Base-by-base conservation (phyloP, 2,329 filamentous ascomycete species). In the Cytospora paraplurivora region DNA sequence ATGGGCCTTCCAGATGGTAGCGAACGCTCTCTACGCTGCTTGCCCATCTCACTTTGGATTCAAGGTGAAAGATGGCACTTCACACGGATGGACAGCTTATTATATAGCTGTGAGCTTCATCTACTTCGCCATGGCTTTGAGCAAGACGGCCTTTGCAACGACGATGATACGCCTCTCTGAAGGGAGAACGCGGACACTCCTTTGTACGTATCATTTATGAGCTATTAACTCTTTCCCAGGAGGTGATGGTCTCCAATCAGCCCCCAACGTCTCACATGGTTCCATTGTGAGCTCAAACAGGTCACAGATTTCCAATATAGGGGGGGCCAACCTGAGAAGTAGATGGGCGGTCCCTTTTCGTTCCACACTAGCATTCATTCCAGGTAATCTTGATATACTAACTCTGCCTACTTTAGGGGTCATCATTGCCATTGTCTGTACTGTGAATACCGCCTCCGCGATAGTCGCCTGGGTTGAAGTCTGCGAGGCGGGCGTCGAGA, bases 81-180 rank as follows among this genome's bases (percentile, higher is more conserved):
- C 61, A 4, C 47, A 17, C 17, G 61, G 61, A 10, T 49, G 38
- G 37, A 34, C 32, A 13, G 33, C 59, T n/a, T 35, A 58, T 17
- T 63, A 53, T 11, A 41, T 55, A 2, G 37, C 49, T 7, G 47
- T 63, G 17, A 59, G 47, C 37, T 59, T 58, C 32, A 58, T 63
- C 34, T 63, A 63, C n/a, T 32, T 51, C 6, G 55, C 50, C 1
- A 52, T 52, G 7, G 61, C 61, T 1, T 11, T 63, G 15, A 53
- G 47, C 47, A 63, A 63, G 50, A 63, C 61, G 38, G 61, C 61
- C 4, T 63, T 63, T 37, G 17, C 34, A 13, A n/a, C 52, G 4
- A 63, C 61, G 5, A 35, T 63, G 10, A 15, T 56, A 3, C 19
- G 53, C 10, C 34, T 56, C 34, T 37, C 53, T 5, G 10, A 10